A percentile compares a stretch with the other conserved stretches of the same genome.
Conservation (phyloP, 345 rosid species). For the Eucalyptus grandis region DNA sequence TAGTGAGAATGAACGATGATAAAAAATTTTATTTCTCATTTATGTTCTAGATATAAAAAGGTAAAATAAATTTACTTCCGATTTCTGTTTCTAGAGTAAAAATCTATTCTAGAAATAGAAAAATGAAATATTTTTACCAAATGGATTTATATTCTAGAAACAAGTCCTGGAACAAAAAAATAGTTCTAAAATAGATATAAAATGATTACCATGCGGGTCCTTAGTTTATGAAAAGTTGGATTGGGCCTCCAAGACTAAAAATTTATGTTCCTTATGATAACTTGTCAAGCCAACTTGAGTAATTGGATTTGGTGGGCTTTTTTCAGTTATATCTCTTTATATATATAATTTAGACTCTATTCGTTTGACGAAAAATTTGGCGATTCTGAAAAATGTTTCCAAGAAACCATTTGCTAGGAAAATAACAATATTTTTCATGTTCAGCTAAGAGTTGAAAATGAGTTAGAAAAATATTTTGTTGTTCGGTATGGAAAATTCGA, state of each 20-base stretch:
- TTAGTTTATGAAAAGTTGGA: background rate
- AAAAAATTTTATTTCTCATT: accelerated
- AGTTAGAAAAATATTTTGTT: too few relatives aligned
- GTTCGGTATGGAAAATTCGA: accelerated
- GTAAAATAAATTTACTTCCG: accelerated
- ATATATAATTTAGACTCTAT: background rate
- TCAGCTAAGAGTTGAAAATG: too few relatives aligned
- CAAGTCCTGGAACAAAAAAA: too few relatives aligned
- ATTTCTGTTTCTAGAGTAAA: accelerated
- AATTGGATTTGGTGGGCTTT: background rate
- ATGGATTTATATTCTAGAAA: too few relatives aligned
- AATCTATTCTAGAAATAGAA: too few relatives aligned
- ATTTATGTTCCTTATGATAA: background rate
- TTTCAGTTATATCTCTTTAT: background rate
- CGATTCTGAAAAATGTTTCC: accelerated
- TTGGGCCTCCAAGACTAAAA: background rate
- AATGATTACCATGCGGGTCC: accelerated
- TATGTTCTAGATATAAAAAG: too few relatives aligned
- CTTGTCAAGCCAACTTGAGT: background rate
- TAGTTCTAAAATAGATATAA: accelerated
- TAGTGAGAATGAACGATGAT: accelerated
- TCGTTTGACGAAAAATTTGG: accelerated
- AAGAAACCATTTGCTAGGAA: too few relatives aligned
- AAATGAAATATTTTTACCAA: too few relatives aligned
- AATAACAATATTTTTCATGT: too few relatives aligned